Percentiles rank a stretch among this genome's conserved stretches.
phyloP scores from a whole-genome alignment of 208 protist species.

The Crithidia thermophila region DNA sequence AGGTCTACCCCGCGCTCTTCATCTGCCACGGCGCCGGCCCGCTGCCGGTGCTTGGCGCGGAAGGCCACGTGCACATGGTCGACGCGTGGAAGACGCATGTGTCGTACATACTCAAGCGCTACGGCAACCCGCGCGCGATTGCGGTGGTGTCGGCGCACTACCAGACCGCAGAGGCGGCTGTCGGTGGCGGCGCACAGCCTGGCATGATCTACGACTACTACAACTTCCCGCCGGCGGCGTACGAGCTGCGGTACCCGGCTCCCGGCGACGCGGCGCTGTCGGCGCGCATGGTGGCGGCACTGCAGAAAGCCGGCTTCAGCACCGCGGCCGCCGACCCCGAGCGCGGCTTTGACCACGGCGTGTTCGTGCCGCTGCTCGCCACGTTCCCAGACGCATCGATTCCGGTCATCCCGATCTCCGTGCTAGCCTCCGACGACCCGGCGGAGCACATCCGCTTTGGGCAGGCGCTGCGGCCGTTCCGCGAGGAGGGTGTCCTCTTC shows the following conservation, averaged over 20 bases:
- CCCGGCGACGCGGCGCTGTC: slow-evolving; percentile 39
- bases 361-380: slow-evolving; percentile 76
- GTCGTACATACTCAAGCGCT: slow-evolving; percentile 22
- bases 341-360: slow-evolving; percentile 81
- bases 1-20: slow-evolving; percentile 59
- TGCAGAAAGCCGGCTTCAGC: slow-evolving; percentile 35
- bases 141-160: slow-evolving; percentile 87
- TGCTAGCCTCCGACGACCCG: slow-evolving; percentile 51
- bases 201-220: slow-evolving; percentile 86
- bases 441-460: slow-evolving; percentile 69
- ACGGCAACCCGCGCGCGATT: slow-evolving; percentile 58
- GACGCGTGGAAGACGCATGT: slow-evolving; percentile 32
- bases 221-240: slow-evolving; percentile 77
- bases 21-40: slow-evolving; percentile 72
- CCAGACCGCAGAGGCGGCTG: slow-evolving; percentile 36
- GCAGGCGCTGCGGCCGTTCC: slow-evolving; percentile 54
- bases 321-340: slow-evolving; percentile 28
- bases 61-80: slow-evolving; percentile 28
- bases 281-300: slow-evolving; percentile 28
- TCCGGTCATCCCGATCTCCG: slow-evolving; percentile 82
- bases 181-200: slow-evolving; percentile 30
- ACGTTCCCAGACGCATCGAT: slow-evolving; percentile 87
- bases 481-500: slow-evolving; percentile 75
- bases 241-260: slow-evolving; percentile 72
- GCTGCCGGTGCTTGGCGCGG: slow-evolving; percentile 56